Percentiles rank a stretch among this genome's conserved stretches.
Evolutionary conservation across 441 rosid genomes (phyloP).

Genomic region (Arabidopsis lyrata): DNA sequence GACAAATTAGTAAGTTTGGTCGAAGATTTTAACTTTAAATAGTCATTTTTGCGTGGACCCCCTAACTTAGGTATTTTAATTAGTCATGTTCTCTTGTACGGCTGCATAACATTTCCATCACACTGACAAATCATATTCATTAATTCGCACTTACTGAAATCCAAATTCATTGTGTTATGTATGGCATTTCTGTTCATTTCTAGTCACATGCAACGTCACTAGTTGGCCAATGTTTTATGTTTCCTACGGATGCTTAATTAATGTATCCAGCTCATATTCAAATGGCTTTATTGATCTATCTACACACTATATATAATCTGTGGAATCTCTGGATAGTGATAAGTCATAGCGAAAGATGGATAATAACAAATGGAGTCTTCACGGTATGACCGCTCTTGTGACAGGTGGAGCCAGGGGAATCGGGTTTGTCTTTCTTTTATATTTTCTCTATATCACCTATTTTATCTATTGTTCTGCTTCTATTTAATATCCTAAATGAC

Average conservation of each 20-base stretch:
- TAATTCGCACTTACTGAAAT: too few species aligned
- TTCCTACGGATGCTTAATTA: too few species aligned
- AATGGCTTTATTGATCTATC: too few species aligned
- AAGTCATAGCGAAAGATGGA: too few species aligned
- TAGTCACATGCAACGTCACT: too few species aligned
- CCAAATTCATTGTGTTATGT: neutral
- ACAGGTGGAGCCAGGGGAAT: slow-evolving; percentile 42
- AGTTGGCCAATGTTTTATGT: too few species aligned
- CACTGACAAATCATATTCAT: neutral
- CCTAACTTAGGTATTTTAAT: neutral
- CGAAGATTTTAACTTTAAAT: neutral
- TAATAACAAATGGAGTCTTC: slow-evolving; percentile 22
- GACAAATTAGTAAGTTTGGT: neutral
- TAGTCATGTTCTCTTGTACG: neutral
- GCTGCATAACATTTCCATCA: neutral
- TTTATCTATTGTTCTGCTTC: neutral
- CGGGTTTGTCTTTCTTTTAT: slow-evolving; percentile 9
- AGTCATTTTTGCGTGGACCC: neutral
- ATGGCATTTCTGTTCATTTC: too few species aligned
- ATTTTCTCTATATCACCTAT: neutral
- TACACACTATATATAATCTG: too few species aligned
- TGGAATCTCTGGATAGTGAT: too few species aligned
- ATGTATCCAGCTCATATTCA: too few species aligned
- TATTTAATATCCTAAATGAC: neutral
- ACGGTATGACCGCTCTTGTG: slow-evolving; percentile 41